phyloP scores from a whole-genome alignment of 2,329 filamentous ascomycete species.

The Pestalotiopsis sp. region DNA sequence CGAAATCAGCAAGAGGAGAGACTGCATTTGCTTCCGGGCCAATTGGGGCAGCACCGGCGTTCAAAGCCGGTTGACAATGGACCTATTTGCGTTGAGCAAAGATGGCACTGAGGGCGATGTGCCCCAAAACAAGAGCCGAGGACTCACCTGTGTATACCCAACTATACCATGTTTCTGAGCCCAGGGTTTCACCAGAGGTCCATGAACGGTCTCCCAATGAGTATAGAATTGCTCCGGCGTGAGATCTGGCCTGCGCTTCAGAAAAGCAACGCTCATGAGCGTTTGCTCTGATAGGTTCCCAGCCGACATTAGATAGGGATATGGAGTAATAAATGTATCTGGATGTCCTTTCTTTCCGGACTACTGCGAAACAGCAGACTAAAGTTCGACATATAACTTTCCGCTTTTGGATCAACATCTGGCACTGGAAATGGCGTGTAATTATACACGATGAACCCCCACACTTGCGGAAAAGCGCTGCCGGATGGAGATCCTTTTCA shows the following conservation, averaged over 20 bases:
- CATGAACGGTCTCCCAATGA: constrained; percentile 36
- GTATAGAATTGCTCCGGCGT: constrained; percentile 35
- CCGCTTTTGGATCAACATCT: not conserved
- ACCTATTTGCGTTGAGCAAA: constrained; percentile 20
- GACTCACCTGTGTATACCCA: constrained; percentile 32
- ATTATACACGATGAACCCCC: not conserved
- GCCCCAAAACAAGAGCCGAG: not conserved
- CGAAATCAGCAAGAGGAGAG: constrained; percentile 26
- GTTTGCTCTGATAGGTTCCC: not conserved
- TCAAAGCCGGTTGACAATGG: constrained; percentile 27
- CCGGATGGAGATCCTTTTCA: not conserved
- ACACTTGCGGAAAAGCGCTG: constrained; percentile 7
- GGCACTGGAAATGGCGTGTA: too few relatives aligned
- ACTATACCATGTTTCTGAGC: constrained; percentile 34
- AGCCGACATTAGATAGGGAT: not conserved
- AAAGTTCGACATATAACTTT: not conserved
- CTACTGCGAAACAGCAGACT: too few relatives aligned
- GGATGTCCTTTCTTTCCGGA: too few relatives aligned
- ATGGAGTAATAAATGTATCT: not conserved
- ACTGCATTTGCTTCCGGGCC: constrained; percentile 19
- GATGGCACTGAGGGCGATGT: not conserved
- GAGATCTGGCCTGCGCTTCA: constrained; percentile 31
- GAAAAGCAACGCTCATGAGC: constrained; percentile 23
- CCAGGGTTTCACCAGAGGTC: constrained; percentile 35
- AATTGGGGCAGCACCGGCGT: constrained; percentile 18